Conservation (phyloP, 1,139 yeast genomes). For the Saccharomyces hybrid region DNA sequence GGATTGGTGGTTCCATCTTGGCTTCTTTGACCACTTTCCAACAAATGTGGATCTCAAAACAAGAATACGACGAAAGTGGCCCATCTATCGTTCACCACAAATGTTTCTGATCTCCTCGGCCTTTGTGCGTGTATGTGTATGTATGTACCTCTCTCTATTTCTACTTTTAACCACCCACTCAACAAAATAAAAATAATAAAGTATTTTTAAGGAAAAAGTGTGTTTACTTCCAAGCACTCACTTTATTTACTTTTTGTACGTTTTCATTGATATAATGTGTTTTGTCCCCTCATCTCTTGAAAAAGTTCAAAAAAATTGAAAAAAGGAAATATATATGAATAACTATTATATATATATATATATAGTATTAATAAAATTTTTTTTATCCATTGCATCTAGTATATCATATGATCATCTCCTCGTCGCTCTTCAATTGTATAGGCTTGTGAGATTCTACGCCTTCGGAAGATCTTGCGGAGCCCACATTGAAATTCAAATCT, state of each 20-base stretch:
- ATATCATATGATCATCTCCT: neutral
- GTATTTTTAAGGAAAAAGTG: neutral
- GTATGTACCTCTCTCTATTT: conserved; percentile 3
- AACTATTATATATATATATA: neutral
- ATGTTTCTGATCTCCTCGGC: conserved; percentile 68
- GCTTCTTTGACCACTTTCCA: conserved; percentile 99
- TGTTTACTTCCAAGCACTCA: neutral
- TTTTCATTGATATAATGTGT: neutral
- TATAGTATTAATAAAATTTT: neutral
- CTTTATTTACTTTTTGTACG: conserved; percentile 1
- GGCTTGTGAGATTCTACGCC: neutral
- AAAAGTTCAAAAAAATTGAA: neutral
- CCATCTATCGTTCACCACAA: conserved; percentile 99
- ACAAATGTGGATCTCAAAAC: conserved; percentile 99
- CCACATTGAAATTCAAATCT: neutral
- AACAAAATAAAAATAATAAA: neutral
- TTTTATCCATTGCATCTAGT: neutral
- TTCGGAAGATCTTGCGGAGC: neutral
- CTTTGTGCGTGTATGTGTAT: neutral
- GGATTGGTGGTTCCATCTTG: conserved; percentile 99
- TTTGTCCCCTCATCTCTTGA: neutral
- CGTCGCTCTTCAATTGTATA: neutral
- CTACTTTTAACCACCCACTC: neutral
- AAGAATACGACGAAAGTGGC: conserved; percentile 99
- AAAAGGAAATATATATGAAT: neutral